Percentiles rank a stretch among this genome's conserved stretches.
phyloP scores from a whole-genome alignment of 108 stramenopile species.

The Conticribra weissflogii region DNA sequence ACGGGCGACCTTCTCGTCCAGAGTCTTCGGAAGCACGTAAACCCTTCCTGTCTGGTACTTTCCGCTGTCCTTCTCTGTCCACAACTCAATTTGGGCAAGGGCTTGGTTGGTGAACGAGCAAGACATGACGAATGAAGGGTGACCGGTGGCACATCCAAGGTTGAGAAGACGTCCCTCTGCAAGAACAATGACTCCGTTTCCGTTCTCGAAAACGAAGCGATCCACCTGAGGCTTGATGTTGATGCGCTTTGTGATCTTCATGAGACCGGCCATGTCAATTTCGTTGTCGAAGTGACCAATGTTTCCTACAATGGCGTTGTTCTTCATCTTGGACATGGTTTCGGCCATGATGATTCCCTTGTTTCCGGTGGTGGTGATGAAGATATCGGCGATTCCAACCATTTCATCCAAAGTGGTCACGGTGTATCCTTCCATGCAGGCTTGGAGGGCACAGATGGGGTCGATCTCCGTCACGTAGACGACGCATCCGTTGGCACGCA shows the following conservation, averaged over 20 bases:
- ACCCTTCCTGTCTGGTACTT: conserved; percentile 97
- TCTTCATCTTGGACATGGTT: conserved; percentile 99
- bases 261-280: conserved; percentile 98
- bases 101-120: conserved; percentile 99
- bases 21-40: conserved; percentile 97
- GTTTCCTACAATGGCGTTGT: conserved; percentile 99
- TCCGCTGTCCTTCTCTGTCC: conserved; percentile 92
- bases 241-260: conserved; percentile 87
- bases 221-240: conserved; percentile 99
- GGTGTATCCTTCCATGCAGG: conserved; percentile 99
- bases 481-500: conserved; percentile 98
- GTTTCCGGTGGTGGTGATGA: conserved; percentile 99
- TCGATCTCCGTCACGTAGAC: conserved; percentile 99
- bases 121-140: conserved; percentile 99
- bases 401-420: conserved; percentile 93
- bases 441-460: conserved; percentile 99
- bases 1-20: conserved; percentile 99
- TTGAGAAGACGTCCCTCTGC: conserved; percentile 99
- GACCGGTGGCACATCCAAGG: conserved; percentile 99
- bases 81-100: conserved; percentile 98
- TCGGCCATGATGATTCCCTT: conserved; percentile 98
- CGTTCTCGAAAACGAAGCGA: conserved; percentile 92
- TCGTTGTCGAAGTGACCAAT: conserved; percentile 99
- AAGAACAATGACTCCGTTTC: conserved; percentile 95
- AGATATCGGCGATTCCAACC: conserved; percentile 90